Conservation (phyloP, 2,329 filamentous ascomycete genomes). For the Talaromyces sp. region DNA sequence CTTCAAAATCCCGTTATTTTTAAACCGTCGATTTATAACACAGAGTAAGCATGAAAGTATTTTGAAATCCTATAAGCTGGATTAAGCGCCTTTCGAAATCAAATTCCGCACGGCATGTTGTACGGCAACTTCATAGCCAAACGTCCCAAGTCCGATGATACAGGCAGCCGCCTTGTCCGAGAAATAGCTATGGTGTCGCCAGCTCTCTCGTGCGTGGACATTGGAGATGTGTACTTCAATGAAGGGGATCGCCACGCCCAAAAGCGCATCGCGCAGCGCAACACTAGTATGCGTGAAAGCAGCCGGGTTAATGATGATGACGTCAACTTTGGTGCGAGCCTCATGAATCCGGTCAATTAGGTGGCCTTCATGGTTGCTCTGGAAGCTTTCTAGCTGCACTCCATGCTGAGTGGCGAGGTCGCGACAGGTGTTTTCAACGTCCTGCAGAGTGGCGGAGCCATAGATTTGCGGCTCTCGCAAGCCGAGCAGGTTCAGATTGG, state of each 20-base stretch:
- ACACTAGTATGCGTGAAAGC: conserved; percentile 73
- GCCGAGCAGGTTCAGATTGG: conserved; percentile 75
- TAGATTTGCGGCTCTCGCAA: conserved; percentile 70
- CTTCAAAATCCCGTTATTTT: not conserved
- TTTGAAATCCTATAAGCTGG: not conserved
- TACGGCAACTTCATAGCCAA: conserved; percentile 57
- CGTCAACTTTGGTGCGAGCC: conserved; percentile 56
- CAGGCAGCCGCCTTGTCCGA: conserved; percentile 71
- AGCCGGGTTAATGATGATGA: conserved; percentile 66
- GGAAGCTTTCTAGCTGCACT: conserved; percentile 55
- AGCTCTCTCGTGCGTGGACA: conserved; percentile 65
- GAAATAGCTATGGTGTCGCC: conserved; percentile 65
- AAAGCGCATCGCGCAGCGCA: conserved; percentile 67
- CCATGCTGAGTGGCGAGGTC: conserved; percentile 47
- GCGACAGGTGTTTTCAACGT: conserved; percentile 51
- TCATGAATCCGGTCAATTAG: conserved; percentile 69
- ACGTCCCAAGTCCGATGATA: conserved; percentile 63
- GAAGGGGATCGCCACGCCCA: conserved; percentile 66
- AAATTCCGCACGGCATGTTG: conserved; percentile 45
- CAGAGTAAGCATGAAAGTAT: not conserved
- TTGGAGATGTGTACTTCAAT: conserved; percentile 75
- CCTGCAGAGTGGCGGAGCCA: conserved; percentile 61
- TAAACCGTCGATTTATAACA: not conserved
- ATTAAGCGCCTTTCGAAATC: not conserved
- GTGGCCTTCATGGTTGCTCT: conserved; percentile 74